Evolutionary conservation across 2,329 filamentous ascomycete genomes (phyloP), one percentile per base, ranked within the genome.

Genomic region (Diaporthe citrichinensis): DNA sequence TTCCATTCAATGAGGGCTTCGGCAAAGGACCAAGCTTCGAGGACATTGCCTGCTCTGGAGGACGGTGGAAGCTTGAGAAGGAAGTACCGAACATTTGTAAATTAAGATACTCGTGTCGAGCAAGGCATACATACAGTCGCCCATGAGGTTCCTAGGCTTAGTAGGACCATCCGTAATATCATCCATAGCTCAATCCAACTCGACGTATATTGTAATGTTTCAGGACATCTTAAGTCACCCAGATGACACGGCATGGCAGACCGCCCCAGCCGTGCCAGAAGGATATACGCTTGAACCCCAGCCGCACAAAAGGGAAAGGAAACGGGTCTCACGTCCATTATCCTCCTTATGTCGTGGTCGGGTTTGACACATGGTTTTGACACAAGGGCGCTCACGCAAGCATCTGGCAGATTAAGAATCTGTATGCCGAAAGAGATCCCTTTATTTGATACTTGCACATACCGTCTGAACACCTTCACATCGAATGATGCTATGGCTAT

Each of bases 151-250:
- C 46, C 36, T 49, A 20, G 23, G 2, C 41, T 17, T 67, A 15
- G 15, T 34, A 10, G 46, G 15, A 39, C 34, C 31, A 20, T 39
- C 28, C 23, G n/a, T 68, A 41, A 53, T 53, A 53, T 25, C 15
- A 25, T n/a, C 23, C 12, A 68, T 68, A 68, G 65, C 46, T 68
- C 34, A 68, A 39, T 39, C 31, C 44, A 17, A 39, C 23, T 53
- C 12, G 31, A 39, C 23, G 14, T 0, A 53, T 68, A 39, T 25
- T 53, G 14, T 68, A 39, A 10, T 14, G 31, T 53, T 39, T 20
- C 17, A 44, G n/a, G n/a, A 65, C 9, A 8, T 31, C 25, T 10
- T 5, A 28, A 31, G 12, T 14, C 12, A 15, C 20, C 17, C 12
- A 36, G 6, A 5, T 25, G 44, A 39, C 28, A 53, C 5, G 12